A percentile compares a stretch with the other conserved stretches of the same genome.
Conservation (phyloP, 2,329 filamentous ascomycete species). For the Aspergillus brasiliensis region DNA sequence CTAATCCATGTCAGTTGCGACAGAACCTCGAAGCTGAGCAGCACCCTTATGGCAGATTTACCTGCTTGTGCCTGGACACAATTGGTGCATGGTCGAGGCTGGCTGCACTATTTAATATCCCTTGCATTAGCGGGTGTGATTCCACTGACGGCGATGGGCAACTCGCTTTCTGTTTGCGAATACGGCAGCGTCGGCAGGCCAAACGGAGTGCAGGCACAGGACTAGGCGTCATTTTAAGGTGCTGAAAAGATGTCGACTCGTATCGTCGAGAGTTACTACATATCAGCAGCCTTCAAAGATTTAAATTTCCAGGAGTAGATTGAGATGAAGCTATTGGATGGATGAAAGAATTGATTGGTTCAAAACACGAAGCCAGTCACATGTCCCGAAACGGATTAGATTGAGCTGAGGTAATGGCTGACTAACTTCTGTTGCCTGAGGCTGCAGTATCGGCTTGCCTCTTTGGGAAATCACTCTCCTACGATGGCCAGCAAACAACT, state of each 20-base stretch:
- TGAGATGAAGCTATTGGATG: neutral
- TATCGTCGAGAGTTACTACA: neutral
- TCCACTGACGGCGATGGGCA: neutral
- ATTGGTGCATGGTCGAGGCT: neutral
- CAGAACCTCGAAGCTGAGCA: no score
- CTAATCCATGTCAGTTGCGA: neutral
- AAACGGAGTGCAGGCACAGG: neutral
- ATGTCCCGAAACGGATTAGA: neutral
- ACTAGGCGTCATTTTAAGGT: neutral
- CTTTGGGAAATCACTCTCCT: no score
- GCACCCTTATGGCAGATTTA: neutral
- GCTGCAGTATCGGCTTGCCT: neutral
- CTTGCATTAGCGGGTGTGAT: neutral
- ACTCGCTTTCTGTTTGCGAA: conserved; percentile 5
- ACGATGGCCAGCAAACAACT: no score
- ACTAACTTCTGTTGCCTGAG: neutral
- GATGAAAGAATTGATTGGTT: neutral
- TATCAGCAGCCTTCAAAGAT: neutral
- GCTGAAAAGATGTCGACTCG: neutral
- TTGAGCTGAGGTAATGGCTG: neutral
- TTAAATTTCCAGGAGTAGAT: neutral
- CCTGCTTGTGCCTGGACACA: conserved; percentile 4
- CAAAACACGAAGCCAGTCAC: neutral
- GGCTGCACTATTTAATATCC: neutral
- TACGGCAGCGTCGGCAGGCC: conserved; percentile 4